Evolutionary conservation across 2,329 filamentous ascomycete genomes (phyloP), one percentile per base, ranked within the genome.

Genomic region (Coniochaeta sp.): DNA sequence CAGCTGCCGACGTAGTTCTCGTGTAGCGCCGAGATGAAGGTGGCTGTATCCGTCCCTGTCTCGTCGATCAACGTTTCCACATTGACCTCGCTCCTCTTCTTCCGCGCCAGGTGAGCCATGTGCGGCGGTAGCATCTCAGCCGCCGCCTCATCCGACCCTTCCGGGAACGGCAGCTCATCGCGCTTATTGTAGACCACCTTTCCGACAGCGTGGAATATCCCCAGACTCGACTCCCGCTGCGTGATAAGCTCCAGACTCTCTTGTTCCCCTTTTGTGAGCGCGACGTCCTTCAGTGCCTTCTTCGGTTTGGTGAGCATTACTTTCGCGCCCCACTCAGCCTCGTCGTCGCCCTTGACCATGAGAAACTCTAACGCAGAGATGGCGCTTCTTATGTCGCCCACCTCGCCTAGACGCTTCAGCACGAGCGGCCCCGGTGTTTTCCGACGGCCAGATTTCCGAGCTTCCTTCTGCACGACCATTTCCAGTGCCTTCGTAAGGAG

Each of bases 181-280:
- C 94, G 81, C 66, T 96, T 99, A 72, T 99, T 99, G 72, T 97
- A 95, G 1, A 97, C 85, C 2, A 99, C 89, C 65, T 94, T 96
- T 3, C 92, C 94, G 12, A 97, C 88, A 0, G 94, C 91, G 66
- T 99, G 94, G 63, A 99, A 99, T 49, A 99, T 90, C 1, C 92
- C 94, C 3, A 99, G 74, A 56, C 86, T 96, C 14, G 88, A 86
- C 70, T 97, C 94, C 52, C 94, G 82, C 62, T 91, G 89, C 1
- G 88, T 90, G 20, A 97, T 81, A 53, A 94, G 73, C 62, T 90
- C 83, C 9, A 97, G 69, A 5, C 84, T 91, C 56, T 95, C 86
- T 53, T 81, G 75, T 66, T 97, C 94, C 62, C 86, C 85, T 55
- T 80, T 79, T 0, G 91, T 96, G 53, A 95, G 68, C 3, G 72